A percentile compares a stretch with the other conserved stretches of the same genome.
Evolutionary conservation across 2,329 filamentous ascomycete species (phyloP).

Genomic region (Fusarium poae): DNA sequence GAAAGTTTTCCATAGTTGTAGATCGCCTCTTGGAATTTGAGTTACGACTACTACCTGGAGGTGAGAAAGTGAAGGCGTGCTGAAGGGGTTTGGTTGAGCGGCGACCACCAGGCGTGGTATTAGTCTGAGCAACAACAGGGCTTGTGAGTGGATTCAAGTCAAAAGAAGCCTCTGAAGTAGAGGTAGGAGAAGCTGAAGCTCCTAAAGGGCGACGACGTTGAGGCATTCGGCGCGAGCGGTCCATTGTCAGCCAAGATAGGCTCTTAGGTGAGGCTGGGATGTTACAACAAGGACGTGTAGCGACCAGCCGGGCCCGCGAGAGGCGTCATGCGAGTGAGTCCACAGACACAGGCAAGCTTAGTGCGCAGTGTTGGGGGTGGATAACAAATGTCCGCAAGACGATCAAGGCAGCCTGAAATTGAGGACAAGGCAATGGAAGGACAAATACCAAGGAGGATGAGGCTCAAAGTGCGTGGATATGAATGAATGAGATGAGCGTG

Average conservation of each 20-base stretch:
- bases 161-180: constrained; percentile 51
- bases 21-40: constrained; percentile 58
- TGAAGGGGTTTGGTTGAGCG: constrained; percentile 55
- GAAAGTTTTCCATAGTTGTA: constrained; percentile 58
- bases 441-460: constrained; percentile 29
- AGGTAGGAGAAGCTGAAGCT: constrained; percentile 53
- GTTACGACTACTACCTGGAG: constrained; percentile 50
- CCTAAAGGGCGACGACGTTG: constrained; percentile 52
- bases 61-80: constrained; percentile 56
- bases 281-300: constrained; percentile 50
- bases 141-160: constrained; percentile 51
- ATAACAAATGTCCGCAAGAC: constrained; percentile 28
- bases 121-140: constrained; percentile 52
- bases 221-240: constrained; percentile 55
- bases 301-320: constrained; percentile 49
- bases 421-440: constrained; percentile 12
- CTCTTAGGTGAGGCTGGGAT: constrained; percentile 46
- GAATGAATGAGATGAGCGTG: constrained; percentile 49
- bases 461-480: constrained; percentile 42
- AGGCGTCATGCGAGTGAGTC: constrained; percentile 48
- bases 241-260: constrained; percentile 53
- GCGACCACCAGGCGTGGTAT: constrained; percentile 51
- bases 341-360: constrained; percentile 28
- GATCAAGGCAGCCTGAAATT: constrained; percentile 15
- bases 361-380: constrained; percentile 30